Base-by-base conservation (phyloP, 345 rosid genomes). In the Salix suchowensis region DNA sequence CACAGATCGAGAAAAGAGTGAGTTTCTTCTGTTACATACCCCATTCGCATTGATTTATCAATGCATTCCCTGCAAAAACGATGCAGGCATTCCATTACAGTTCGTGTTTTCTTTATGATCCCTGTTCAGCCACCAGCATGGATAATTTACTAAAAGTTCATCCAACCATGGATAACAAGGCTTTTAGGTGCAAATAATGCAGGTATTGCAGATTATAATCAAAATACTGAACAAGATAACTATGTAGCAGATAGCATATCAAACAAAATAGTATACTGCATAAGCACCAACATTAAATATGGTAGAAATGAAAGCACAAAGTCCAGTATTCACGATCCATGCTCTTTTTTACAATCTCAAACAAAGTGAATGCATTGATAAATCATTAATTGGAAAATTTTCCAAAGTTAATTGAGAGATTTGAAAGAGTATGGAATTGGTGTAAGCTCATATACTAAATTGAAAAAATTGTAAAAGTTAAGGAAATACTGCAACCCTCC, bases 61-160 rank as follows among this genome's bases (percentile, higher is more conserved):
- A 95, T 95, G 88, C 98, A 95, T 81, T 91, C 98, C 82, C 91
- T 83, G 78, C 98, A 95, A 84, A 95, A 95, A 23, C 98, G 91
- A 80, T 95, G 98, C 72, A 95, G 89, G 79, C 98, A 95, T 78
- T 86, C 98, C 98, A 95, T 95, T 42, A 93, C 96, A 75, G 98
- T 91, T 75, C 98, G 80, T 68, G 98, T 95, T 83, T 93, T 95
- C 94, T 81, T 90, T 81, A 95, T 95, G 83, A 95, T 93, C 74
- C 98, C 98, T 95, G 86, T 48, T 74, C 50, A 80, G 11, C 67
- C 9, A 23, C 44, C 75, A 82, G 44, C 73, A 78, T 61, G 37
- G 36, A 36, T 68, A 65, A 71, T n/a, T 40, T 23, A 65, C 37
- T 19, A 32, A 36, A 36, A 30, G 9, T 74, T 5, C 39, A 0